phyloP scores from a whole-genome alignment of 768 basidiomycete species.

The Mycena amicta region DNA sequence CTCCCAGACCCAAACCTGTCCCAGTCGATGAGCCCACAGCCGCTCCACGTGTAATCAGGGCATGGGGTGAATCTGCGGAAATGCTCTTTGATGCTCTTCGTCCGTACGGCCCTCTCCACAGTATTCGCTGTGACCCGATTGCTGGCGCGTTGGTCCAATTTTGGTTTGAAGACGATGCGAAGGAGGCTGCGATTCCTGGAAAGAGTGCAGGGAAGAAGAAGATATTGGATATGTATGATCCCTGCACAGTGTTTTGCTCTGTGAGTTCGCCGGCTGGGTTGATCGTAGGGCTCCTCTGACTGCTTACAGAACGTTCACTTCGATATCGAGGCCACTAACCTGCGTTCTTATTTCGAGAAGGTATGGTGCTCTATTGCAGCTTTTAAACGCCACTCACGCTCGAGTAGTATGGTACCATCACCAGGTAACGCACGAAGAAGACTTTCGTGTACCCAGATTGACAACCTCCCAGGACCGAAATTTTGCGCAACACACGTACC shows the following conservation, averaged over 20 bases:
- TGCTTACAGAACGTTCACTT: slow-evolving; percentile 8
- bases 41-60: slow-evolving; percentile 14
- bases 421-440: no score
- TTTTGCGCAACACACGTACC: slow-evolving; percentile 2
- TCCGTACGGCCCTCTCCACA: slow-evolving; percentile 12
- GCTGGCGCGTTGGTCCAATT: slow-evolving; percentile 22
- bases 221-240: slow-evolving; percentile 14
- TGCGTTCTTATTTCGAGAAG: slow-evolving; percentile 13
- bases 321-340: background rate
- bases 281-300: no score
- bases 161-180: slow-evolving; percentile 20
- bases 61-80: slow-evolving; percentile 5
- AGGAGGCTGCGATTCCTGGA: no score
- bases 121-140: slow-evolving; percentile 8
- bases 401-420: slow-evolving; percentile 11
- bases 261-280: slow-evolving; percentile 5
- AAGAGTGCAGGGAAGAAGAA: background rate
- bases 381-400: background rate
- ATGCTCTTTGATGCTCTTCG: slow-evolving; percentile 16
- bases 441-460: no score
- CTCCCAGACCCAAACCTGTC: background rate
- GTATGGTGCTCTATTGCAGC: background rate
- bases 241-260: slow-evolving; percentile 16
- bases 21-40: background rate
- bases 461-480: slow-evolving; percentile 14